phyloP scores from a whole-genome alignment of 2,329 filamentous ascomycete genomes.

The Cordyceps sp. region DNA sequence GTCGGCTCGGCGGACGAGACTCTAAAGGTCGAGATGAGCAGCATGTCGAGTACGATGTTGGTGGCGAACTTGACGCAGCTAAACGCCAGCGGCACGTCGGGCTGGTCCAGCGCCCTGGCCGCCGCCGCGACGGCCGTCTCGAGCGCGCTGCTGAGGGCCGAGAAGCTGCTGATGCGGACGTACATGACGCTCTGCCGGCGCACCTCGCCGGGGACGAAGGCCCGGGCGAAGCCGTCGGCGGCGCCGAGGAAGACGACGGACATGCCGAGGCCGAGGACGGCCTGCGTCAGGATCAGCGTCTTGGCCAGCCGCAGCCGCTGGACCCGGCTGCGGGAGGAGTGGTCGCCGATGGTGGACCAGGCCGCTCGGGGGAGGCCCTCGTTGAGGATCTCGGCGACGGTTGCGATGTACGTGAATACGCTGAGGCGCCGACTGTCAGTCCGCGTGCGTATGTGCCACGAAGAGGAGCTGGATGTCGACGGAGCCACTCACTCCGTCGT shows the following conservation, averaged over 20 bases:
- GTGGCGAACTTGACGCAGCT: constrained; percentile 44
- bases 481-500: constrained; percentile 11
- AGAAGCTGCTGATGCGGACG: constrained; percentile 47
- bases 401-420: constrained; percentile 51
- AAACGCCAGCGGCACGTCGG: constrained; percentile 52
- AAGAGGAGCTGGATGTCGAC: background rate
- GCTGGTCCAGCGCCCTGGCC: constrained; percentile 50
- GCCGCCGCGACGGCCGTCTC: constrained; percentile 44
- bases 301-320: constrained; percentile 42
- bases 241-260: constrained; percentile 40
- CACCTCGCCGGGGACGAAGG: constrained; percentile 44
- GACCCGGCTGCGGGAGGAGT: constrained; percentile 28
- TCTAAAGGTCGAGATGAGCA: constrained; percentile 50
- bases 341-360: constrained; percentile 54
- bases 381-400: constrained; percentile 52
- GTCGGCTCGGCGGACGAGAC: constrained; percentile 35
- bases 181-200: constrained; percentile 42
- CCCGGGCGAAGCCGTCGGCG: constrained; percentile 34
- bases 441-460: constrained; percentile 12
- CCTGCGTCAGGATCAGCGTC: constrained; percentile 46
- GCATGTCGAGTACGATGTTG: constrained; percentile 50
- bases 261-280: constrained; percentile 38
- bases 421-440: constrained; percentile 22
- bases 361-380: constrained; percentile 54
- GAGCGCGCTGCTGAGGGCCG: constrained; percentile 42